These are phyloP conservation scores for Metschnikowia rubicola DNA, from an alignment of 805 yeast genomes.

Conservation along the genomic window DNA sequence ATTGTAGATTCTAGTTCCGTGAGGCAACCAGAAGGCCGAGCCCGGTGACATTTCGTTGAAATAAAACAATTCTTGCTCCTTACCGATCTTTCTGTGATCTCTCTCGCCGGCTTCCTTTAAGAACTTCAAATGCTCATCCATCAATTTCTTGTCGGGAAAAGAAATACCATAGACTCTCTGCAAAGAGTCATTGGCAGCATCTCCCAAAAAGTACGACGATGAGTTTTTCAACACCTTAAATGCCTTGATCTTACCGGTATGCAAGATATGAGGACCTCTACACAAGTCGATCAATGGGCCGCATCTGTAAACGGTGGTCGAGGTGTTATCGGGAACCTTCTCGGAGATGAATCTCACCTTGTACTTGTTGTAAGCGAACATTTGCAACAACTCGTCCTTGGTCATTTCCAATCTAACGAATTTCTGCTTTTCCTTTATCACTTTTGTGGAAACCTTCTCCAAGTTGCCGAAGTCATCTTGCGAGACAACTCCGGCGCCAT, in stretches of 20 bases:
- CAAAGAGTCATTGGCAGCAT: conserved; percentile 84
- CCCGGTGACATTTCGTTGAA: conserved; percentile 98
- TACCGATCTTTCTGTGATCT: conserved; percentile 95
- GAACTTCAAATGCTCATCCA: conserved; percentile 93
- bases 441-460: conserved; percentile 84
- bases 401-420: conserved; percentile 91
- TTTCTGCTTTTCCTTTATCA: conserved; percentile 91
- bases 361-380: conserved; percentile 95
- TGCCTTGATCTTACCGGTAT: conserved; percentile 94
- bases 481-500: conserved; percentile 65
- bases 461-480: conserved; percentile 80
- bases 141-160: conserved; percentile 94
- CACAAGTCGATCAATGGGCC: conserved; percentile 96
- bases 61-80: conserved; percentile 91
- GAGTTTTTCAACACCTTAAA: conserved; percentile 93
- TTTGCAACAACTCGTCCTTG: conserved; percentile 84
- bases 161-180: conserved; percentile 98
- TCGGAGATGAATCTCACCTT: conserved; percentile 82
- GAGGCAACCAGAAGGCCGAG: conserved; percentile 97
- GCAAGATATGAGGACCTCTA: conserved; percentile 96
- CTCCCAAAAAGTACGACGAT: conserved; percentile 94
- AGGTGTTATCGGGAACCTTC: conserved; percentile 93
- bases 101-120: conserved; percentile 94
- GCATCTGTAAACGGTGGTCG: conserved; percentile 96
- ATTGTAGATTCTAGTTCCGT: conserved; percentile 96